Base-by-base conservation (phyloP, 805 yeast species). In the Starmerella apicola region DNA sequence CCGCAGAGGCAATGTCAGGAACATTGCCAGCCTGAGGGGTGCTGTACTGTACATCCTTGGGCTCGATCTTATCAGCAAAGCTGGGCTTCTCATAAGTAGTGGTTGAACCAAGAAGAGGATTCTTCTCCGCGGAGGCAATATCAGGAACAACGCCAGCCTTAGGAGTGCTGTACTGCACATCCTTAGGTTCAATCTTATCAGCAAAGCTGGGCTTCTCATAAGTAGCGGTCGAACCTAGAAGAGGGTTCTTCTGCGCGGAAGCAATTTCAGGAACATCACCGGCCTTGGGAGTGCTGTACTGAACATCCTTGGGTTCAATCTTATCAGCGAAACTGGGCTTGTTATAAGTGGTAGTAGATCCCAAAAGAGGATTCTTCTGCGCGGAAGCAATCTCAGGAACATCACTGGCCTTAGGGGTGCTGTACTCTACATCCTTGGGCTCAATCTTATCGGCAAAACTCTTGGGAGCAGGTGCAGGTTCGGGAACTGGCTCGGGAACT, bases 291-390 rank as follows among this genome's bases (percentile, higher is more conserved):
- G 17, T 12, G 37, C 37, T 32, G 37, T 36, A 40, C 26, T 18
- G 20, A 16, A 32, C 40, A 22, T 36, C 34, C 25, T 35, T 34
- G n/a, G 43, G 31, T 25, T 29, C 9, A 26, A 25, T 34, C 22
- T 34, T 22, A 19, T 21, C 33, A 13, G 34, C 19, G 10, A 22
- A 25, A 5, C 10, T 10, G 3, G 32, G n/a, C 12, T 19, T 30
- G 26, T 19, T 27, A 16, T 41, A 37, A 19, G 13, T 6, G 21
- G 44, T 34, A 5, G 19, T 8, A 6, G 44, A 41, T 16, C 41
- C 41, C 21, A 41, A 27, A 20, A 41, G 40, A 15, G 44, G 44
- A 33, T 41, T 41, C 15, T 24, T 5, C 12, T 16, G 28, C 15
- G 36, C 38, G 10, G 29, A 34, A 13, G 41, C 44, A 29, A 41